These are phyloP conservation scores for Spongispora temasekensis DNA, from an alignment of 1,284 basidiomycete species.

Conservation along the genomic window DNA sequence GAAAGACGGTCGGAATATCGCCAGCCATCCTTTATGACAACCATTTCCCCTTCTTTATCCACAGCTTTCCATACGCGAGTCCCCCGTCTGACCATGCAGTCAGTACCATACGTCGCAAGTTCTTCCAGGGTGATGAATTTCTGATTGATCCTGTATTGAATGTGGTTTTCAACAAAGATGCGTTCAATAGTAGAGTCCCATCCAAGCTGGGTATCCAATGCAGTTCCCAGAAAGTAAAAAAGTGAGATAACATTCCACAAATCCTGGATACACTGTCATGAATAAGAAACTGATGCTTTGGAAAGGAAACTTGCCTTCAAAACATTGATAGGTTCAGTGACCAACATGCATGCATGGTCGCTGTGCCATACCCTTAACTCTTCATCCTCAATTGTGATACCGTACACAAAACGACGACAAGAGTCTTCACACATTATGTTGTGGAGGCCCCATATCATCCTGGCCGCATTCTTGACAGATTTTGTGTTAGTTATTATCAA, in stretches of 20 bases:
- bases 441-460: background rate
- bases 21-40: constrained; percentile 13
- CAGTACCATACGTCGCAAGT: constrained; percentile 7
- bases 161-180: background rate
- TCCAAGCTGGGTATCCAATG: constrained; percentile 5
- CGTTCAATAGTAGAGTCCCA: constrained; percentile 19
- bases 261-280: background rate
- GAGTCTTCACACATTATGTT: background rate
- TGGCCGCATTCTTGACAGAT: no score
- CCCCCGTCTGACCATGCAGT: constrained; percentile 9
- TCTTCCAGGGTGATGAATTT: background rate
- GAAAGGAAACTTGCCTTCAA: background rate
- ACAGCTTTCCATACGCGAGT: constrained; percentile 11
- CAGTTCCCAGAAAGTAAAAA: constrained; percentile 7
- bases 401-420: background rate
- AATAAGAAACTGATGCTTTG: background rate
- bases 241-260: background rate
- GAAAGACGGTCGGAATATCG: background rate
- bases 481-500: no score
- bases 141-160: constrained; percentile 8
- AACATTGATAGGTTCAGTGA: constrained; percentile 4
- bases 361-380: constrained; percentile 9
- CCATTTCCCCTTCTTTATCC: background rate
- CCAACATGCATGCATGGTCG: constrained; percentile 6
- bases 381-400: background rate